Percentiles rank a stretch among this genome's conserved stretches.
These are phyloP conservation scores for Trichocomaceae sp. DNA, from an alignment of 2,329 filamentous ascomycete genomes.

Conservation along the genomic window DNA sequence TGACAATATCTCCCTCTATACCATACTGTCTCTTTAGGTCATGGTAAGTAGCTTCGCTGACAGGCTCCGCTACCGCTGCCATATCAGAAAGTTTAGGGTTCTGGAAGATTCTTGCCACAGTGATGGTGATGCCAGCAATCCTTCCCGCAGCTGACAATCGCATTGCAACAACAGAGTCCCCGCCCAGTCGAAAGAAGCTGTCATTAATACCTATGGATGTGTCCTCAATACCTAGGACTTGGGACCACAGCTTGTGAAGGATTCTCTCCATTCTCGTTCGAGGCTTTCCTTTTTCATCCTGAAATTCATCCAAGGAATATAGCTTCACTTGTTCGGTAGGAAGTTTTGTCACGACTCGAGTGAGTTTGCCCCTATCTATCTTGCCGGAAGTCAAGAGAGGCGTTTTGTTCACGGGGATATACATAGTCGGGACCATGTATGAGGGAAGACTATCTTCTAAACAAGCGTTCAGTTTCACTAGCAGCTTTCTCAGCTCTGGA, in stretches of 20 bases:
- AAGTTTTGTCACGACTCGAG: neutral
- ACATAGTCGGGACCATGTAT: constrained; percentile 7
- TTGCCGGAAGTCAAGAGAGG: neutral
- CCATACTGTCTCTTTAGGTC: neutral
- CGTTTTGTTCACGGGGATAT: neutral
- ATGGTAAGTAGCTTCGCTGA: neutral
- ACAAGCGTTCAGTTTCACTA: neutral
- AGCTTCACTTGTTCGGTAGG: neutral
- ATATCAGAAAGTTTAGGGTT: constrained; percentile 10
- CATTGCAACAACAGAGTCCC: constrained; percentile 11
- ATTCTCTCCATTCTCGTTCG: constrained; percentile 15
- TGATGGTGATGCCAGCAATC: constrained; percentile 30
- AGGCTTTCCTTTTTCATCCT: neutral
- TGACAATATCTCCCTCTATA: constrained; percentile 18
- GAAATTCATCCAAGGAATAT: neutral
- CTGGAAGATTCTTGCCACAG: constrained; percentile 40
- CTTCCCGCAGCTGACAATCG: constrained; percentile 38
- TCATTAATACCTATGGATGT: constrained; percentile 14
- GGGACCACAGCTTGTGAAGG: constrained; percentile 44
- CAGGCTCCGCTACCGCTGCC: neutral
- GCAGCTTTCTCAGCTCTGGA: neutral
- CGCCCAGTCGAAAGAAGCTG: constrained; percentile 12
- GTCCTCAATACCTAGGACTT: constrained; percentile 38
- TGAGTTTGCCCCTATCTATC: neutral
- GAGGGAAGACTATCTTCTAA: neutral